Evolutionary conservation across 148 eudicot genomes (phyloP), one percentile per base, ranked within the genome.

Genomic region (Vaccinium darrowii): DNA sequence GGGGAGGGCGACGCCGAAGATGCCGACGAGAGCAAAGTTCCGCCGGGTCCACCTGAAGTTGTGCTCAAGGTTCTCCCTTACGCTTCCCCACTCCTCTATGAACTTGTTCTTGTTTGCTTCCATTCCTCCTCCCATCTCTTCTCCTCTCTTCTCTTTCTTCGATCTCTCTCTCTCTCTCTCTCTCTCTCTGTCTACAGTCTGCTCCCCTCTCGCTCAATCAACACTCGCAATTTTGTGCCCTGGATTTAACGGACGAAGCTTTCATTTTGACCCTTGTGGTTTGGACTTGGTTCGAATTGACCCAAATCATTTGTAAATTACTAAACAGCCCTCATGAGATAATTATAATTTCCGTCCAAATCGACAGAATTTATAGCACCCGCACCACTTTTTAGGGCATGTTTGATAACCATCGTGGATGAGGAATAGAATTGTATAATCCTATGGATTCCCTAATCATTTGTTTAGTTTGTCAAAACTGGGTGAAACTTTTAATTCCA

Each of bases 1-100:
- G 21, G 99, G 99, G 75, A 95, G 9, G 39, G 95, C 98, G 89
- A 97, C 86, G 81, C 98, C 99, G 91, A 97, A 97, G 49, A 97
- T 57, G 16, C 99, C 99, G 15, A 95, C 84, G 25, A 97, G 89
- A 52, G 98, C 98, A 7, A 97, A 84, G 83, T 97, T 96, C 62
- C 99, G 98, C 53, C 99, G 99, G 81, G 94, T 92, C 99, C 99
- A 96, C 57, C 99, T 88, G 89, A 96, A 96, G 83, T 96, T 95
- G 82, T 85, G 90, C 91, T 96, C 99, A 7, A 96, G 91, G 87
- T 91, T 95, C 93, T 95, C 98, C 76, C 99, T 90, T 0, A 94
- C 98, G 21, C 90, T 2, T 1, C 91, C 90, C 99, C 99, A 96
- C 1, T 96, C 99, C 86, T 96, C 99, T 19, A 96, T 92, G 90